phyloP scores from a whole-genome alignment of 345 rosid species.

The Kandelia obovata region DNA sequence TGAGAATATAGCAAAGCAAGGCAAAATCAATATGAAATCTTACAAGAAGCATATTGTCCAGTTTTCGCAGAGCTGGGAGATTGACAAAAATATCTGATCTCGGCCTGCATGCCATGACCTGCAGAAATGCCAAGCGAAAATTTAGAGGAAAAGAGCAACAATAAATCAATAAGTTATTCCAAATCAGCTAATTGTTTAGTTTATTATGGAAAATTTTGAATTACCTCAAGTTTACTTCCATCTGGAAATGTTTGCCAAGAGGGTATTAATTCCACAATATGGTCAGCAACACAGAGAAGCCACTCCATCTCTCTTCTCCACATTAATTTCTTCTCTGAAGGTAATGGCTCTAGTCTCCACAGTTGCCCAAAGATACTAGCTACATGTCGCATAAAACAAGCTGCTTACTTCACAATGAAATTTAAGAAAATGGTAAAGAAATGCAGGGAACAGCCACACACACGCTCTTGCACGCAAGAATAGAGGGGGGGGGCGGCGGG shows the following conservation, averaged over 20 bases:
- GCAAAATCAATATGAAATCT: conserved; percentile 20
- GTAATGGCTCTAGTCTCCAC: conserved; percentile 89
- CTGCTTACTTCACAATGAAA: conserved; percentile 1
- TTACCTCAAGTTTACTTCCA: conserved; percentile 93
- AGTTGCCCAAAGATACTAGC: conserved; percentile 92
- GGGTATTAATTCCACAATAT: conserved; percentile 89
- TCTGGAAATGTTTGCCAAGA: conserved; percentile 96
- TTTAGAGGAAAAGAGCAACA: not conserved
- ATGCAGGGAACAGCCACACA: not conserved
- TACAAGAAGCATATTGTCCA: conserved; percentile 98
- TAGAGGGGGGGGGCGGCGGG: not conserved
- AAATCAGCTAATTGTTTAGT: not conserved
- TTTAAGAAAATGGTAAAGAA: conserved; percentile 3
- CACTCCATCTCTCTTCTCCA: conserved; percentile 98
- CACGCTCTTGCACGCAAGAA: not conserved
- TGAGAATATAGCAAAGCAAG: not conserved
- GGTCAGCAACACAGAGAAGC: conserved; percentile 88
- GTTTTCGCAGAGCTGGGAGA: conserved; percentile 89
- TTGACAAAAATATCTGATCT: conserved; percentile 83
- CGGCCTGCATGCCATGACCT: conserved; percentile 97
- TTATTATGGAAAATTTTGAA: too few species aligned
- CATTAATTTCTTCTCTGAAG: conserved; percentile 82
- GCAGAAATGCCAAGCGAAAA: conserved; percentile 1
- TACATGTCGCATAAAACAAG: conserved; percentile 19
- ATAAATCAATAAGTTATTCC: not conserved